These are phyloP conservation scores for Hypoxylon rubiginosum DNA, from an alignment of 2,329 filamentous ascomycete species.

Conservation along the genomic window DNA sequence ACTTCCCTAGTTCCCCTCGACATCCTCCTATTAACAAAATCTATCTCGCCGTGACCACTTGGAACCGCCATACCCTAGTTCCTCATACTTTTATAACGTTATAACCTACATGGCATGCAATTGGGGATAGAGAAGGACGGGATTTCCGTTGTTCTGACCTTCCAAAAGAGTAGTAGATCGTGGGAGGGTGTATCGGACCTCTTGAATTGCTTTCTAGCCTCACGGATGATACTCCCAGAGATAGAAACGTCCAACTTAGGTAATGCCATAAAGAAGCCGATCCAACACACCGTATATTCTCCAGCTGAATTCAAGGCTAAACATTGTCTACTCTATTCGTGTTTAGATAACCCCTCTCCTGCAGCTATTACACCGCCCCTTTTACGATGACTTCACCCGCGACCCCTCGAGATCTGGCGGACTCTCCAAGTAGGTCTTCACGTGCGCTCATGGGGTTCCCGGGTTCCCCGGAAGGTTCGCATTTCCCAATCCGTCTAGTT, in stretches of 20 bases:
- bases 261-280: not conserved
- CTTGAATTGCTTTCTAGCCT: not conserved
- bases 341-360: not conserved
- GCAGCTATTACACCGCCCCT: conserved; percentile 11
- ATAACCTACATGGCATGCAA: not conserved
- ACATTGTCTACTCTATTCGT: not conserved
- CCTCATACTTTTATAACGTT: not conserved
- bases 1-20: not conserved
- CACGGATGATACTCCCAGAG: not conserved
- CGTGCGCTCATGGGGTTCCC: not conserved
- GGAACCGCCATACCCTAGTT: not conserved
- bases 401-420: conserved; percentile 5
- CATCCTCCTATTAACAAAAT: conserved; percentile 5
- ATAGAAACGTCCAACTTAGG: not conserved
- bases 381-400: not conserved
- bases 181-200: not conserved
- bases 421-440: not conserved
- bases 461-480: not conserved
- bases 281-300: not conserved
- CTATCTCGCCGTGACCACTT: not conserved
- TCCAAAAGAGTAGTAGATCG: not conserved
- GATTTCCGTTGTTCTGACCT: not conserved
- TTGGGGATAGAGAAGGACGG: not conserved
- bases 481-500: not conserved
- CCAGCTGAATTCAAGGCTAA: not conserved